Base-by-base conservation (phyloP, 2,329 filamentous ascomycete species). In the Fusarium devonianum region DNA sequence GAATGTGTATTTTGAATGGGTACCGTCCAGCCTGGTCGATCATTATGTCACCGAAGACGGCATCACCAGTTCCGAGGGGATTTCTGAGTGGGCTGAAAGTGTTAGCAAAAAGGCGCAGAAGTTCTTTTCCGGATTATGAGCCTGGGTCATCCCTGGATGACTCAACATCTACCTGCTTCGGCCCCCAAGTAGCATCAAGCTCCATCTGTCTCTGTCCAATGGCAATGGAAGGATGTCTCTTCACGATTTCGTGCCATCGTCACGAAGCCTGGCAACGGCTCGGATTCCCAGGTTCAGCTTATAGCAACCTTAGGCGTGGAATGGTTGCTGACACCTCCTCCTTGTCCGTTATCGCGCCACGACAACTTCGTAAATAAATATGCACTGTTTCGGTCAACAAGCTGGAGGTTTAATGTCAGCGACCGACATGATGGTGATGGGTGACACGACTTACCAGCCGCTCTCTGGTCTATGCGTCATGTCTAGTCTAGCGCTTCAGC, bases 1-100 rank as follows among this genome's bases (percentile, higher is more conserved):
- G 29, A 82, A 82, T 58, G 62, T 79, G n/a, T 84, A 82, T 51
- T 85, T 86, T 37, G 83, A 87, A 69, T 86, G 82, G 83, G 73
- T 85, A 30, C 74, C 79, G 2, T 64, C 75, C 0, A 48, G 62
- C 7, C 63, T 84, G 30, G 71, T 86, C 5, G 75, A 85, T 60
- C 67, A 68, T 1, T 86, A 83, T 59, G 67, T 84, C 22, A 82
- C 78, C 3, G 82, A 87, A 42, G 69, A 78, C 5, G 83, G 82
- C 0, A 60, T 75, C 19, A 74, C 70, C 68, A 68, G 60, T 3
- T 52, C 64, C 7, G 54, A 70, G 14, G 71, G 74, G n/a, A 76
- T 83, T 16, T 60, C 54, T 4, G 50, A 63, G 19, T 70, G 71
- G 42, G 79, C 79, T 0, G 51, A 58, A 5, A 65, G 67, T 47